Evolutionary conservation across 225 moss, liverwort and hornwort genomes (phyloP).

Genomic region (Anthoceros angustus): DNA sequence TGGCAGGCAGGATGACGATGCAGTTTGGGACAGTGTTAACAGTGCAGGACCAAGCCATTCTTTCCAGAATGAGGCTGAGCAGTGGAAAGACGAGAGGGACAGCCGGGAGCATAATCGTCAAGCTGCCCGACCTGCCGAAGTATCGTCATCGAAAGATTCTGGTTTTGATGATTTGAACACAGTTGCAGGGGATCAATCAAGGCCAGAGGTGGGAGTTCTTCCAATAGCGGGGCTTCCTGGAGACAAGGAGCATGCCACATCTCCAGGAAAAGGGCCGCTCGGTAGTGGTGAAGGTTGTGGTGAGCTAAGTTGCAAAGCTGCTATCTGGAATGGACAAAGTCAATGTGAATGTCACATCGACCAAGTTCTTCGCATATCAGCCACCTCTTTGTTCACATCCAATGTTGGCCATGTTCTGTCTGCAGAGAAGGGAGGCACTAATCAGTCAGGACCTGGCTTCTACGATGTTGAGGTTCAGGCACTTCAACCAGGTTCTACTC

Average conservation of each 20-base stretch:
- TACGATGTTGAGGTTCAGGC: background rate
- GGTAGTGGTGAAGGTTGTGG: background rate
- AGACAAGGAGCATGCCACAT: too few species aligned
- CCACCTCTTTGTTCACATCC: background rate
- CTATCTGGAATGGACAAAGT: background rate
- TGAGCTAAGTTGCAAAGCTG: background rate
- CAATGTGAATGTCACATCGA: slow-evolving; percentile 1
- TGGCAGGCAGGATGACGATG: background rate
- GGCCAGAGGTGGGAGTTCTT: too few species aligned
- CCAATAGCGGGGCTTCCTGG: too few species aligned
- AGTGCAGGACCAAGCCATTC: background rate
- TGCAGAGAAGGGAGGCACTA: background rate
- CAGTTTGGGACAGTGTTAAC: background rate
- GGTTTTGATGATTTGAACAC: too few species aligned
- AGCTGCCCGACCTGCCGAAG: background rate
- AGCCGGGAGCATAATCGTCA: background rate
- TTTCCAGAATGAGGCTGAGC: background rate
- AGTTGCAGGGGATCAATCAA: too few species aligned
- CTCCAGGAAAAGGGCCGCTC: background rate
- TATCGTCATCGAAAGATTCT: too few species aligned
- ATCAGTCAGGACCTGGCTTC: background rate
- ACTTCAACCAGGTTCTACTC: background rate
- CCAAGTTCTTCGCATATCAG: background rate
- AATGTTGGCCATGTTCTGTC: background rate
- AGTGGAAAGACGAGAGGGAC: background rate